Conservation (phyloP, 495 filamentous ascomycete genomes). For the Usnea hakonensis region DNA sequence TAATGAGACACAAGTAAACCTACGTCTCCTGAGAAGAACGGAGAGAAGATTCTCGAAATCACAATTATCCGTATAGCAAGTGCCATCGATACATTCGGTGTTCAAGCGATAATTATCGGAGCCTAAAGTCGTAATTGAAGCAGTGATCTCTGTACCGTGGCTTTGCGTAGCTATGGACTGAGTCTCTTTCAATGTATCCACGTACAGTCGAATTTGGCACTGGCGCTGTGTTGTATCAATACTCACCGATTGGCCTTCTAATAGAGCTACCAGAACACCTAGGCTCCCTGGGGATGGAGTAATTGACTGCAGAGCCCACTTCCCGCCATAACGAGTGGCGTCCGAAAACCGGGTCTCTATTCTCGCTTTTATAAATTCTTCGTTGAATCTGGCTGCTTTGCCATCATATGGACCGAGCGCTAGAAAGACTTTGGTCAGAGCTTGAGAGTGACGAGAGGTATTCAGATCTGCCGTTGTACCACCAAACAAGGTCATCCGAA, state of each 20-base stretch:
- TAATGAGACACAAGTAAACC: conserved; percentile 23
- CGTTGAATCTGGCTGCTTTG: conserved; percentile 64
- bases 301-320: conserved; percentile 69
- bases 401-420: conserved; percentile 63
- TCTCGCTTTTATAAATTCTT: conserved; percentile 79
- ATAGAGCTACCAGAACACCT: conserved; percentile 65
- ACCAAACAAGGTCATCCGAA: conserved; percentile 63
- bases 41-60: conserved; percentile 58
- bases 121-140: conserved; percentile 6
- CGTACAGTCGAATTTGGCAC: conserved; percentile 4
- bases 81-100: conserved; percentile 53
- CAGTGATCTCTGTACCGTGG: background rate
- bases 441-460: background rate
- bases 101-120: conserved; percentile 46
- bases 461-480: background rate
- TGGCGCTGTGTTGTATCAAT: background rate
- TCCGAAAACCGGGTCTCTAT: conserved; percentile 80
- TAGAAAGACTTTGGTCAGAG: conserved; percentile 12
- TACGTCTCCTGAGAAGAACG: conserved; percentile 60
- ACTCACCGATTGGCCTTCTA: conserved; percentile 53
- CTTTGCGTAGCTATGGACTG: background rate
- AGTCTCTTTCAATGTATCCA: background rate
- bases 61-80: conserved; percentile 58
- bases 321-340: conserved; percentile 64
- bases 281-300: conserved; percentile 51